phyloP scores from a whole-genome alignment of 345 rosid genomes.

The Eucalyptus victrix region DNA sequence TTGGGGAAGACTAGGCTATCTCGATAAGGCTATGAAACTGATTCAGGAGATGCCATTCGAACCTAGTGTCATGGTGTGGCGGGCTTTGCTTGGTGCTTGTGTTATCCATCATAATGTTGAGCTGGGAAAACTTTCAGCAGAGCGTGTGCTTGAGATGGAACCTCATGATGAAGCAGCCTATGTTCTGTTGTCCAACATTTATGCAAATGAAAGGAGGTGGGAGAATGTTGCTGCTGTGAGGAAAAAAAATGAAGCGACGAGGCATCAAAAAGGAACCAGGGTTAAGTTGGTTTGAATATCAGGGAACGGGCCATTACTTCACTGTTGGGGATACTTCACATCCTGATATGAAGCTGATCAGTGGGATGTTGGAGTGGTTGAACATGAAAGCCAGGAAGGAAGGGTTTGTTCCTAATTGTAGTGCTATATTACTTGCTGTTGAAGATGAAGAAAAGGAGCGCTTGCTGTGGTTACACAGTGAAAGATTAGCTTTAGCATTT shows the following conservation, averaged over 20 bases:
- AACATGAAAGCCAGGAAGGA: slow-evolving; percentile 51
- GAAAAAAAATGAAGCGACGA: slow-evolving; percentile 46
- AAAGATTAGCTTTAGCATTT: slow-evolving; percentile 79
- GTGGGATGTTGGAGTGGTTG: slow-evolving; percentile 84
- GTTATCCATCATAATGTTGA: slow-evolving; percentile 54
- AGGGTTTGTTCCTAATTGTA: slow-evolving; percentile 47
- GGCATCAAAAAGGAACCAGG: slow-evolving; percentile 84
- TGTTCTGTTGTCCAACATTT: slow-evolving; percentile 67
- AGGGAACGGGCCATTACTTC: slow-evolving; percentile 59
- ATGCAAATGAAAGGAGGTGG: slow-evolving; percentile 68
- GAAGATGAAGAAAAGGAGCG: slow-evolving; percentile 51
- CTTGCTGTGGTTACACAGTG: slow-evolving; percentile 75
- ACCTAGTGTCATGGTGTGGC: slow-evolving; percentile 76
- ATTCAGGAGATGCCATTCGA: slow-evolving; percentile 51
- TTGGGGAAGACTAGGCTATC: slow-evolving; percentile 66
- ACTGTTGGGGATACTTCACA: slow-evolving; percentile 53
- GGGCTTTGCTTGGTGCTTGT: slow-evolving; percentile 82
- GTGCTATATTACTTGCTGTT: slow-evolving; percentile 39
- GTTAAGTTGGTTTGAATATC: slow-evolving; percentile 79
- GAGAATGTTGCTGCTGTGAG: slow-evolving; percentile 48
- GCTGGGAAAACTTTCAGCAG: slow-evolving; percentile 50
- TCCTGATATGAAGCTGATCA: slow-evolving; percentile 52
- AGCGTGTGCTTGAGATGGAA: slow-evolving; percentile 46
- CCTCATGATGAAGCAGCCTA: slow-evolving; percentile 69
- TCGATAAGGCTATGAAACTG: slow-evolving; percentile 53